Evolutionary conservation across 1,284 basidiomycete species (phyloP), one percentile per base, ranked within the genome.

Genomic region (Ceratobasidium papillatum): DNA sequence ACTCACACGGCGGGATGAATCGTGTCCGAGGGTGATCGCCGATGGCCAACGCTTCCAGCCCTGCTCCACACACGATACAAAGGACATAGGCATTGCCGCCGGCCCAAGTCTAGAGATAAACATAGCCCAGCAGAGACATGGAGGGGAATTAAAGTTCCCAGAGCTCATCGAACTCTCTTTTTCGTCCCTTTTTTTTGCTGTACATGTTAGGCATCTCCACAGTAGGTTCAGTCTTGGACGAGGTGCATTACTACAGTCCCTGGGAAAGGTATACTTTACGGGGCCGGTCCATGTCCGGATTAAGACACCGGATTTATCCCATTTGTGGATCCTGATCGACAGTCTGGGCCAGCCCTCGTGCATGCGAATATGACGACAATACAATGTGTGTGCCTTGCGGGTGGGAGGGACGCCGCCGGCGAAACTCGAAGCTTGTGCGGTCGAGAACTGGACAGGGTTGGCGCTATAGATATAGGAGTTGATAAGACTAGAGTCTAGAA

Each of bases 381-480:
- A 58, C 34, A 12, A 58, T n/a, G 56, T 32, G 56, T 36, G 56
- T 58, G 56, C 56, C 56, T 58, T 58, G 56, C 17, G 56, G 56
- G 12, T 58, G 30, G 11, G 56, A 58, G 34, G 47, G 9, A 47
- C 56, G 34, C 56, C 11, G 56, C 32, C 34, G 56, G 52, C 27
- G 52, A 54, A 54, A 54, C 45, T n/a, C 19, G 45, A 47, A 47
- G 25, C 52, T 58, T 36, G 32, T 12, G 8, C 4, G 56, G 56
- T 58, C 56, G 56, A 58, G 56, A 58, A 58, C 56, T 3, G 45
- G 45, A 14, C 38, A 41, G 38, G 38, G 38, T 7, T 14, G 38
- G 38, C 38, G 14, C 38, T 41, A 14, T 41, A 41, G 38, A 41
- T 9, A 54, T 54, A 54, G 51, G 51, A 54, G 56, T 36, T 36